Conservation (phyloP, 768 basidiomycete species). For the Boletus rufocinnamomeus region DNA sequence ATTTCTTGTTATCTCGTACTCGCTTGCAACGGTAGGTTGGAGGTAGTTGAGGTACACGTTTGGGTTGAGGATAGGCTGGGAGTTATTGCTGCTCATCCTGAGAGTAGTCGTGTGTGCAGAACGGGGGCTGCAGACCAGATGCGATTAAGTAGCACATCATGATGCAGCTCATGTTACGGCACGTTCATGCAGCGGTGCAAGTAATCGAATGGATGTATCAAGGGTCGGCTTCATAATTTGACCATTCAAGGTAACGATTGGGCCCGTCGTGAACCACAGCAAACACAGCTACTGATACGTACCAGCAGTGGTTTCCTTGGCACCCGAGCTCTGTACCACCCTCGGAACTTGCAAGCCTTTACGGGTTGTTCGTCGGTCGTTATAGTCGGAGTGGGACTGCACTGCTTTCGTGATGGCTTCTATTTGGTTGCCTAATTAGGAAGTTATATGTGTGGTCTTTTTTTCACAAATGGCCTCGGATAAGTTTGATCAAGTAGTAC, state of each 20-base stretch:
- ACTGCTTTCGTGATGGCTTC: neutral
- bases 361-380: too few species aligned
- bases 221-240: neutral
- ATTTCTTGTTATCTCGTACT: constrained; percentile 24
- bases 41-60: constrained; percentile 31
- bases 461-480: neutral
- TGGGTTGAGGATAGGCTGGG: constrained; percentile 23
- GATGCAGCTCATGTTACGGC: too few species aligned
- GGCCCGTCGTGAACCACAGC: neutral
- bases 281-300: neutral
- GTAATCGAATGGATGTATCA: neutral
- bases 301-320: neutral
- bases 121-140: neutral
- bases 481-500: neutral
- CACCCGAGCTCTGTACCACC: neutral
- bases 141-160: neutral
- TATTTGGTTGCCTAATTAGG: constrained; percentile 14
- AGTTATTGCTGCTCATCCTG: constrained; percentile 5
- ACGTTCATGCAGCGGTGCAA: neutral
- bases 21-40: constrained; percentile 17
- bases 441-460: too few species aligned
- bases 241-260: neutral
- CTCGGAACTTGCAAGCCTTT: neutral
- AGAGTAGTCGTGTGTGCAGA: neutral
- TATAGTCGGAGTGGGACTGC: neutral